Percentiles rank a stretch among this genome's conserved stretches.
Evolutionary conservation across 2,329 filamentous ascomycete genomes (phyloP).

Genomic region (Purpureocillium takamizusanense): DNA sequence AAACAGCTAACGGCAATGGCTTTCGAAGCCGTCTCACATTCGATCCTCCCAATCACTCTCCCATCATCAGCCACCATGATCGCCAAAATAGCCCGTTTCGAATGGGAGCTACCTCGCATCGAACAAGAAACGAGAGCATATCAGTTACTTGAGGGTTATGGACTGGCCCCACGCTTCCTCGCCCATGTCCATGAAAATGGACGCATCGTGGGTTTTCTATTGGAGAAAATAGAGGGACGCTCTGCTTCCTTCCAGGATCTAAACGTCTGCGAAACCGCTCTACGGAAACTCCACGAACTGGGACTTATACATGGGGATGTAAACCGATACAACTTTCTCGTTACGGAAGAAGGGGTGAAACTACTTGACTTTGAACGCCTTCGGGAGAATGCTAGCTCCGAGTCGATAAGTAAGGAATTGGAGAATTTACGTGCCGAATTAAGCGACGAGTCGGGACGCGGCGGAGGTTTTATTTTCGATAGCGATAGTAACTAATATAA

Average conservation of each 20-base stretch:
- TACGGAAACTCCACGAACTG: conserved; percentile 16
- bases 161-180: conserved; percentile 22
- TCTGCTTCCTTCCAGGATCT: conserved; percentile 18
- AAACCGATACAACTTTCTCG: conserved; percentile 28
- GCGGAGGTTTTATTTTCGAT: conserved; percentile 4
- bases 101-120: conserved; percentile 22
- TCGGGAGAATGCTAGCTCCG: conserved; percentile 11
- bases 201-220: conserved; percentile 23
- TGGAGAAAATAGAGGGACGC: conserved; percentile 22
- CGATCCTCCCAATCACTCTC: conserved; percentile 2
- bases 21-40: conserved; percentile 14
- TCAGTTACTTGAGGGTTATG: conserved; percentile 15
- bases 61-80: conserved; percentile 8
- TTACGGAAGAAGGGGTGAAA: conserved; percentile 15
- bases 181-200: conserved; percentile 24
- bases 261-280: conserved; percentile 14
- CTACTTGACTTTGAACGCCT: conserved; percentile 22
- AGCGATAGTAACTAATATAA: background rate
- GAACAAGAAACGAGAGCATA: conserved; percentile 21
- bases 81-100: conserved; percentile 23
- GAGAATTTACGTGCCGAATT: conserved; percentile 17
- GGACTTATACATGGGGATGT: conserved; percentile 25
- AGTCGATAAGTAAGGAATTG: conserved; percentile 17
- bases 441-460: conserved; percentile 19
- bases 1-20: conserved; percentile 15